These are phyloP conservation scores for Plasmodium coatneyi DNA, from an alignment of 169 alveolate species.

Conservation along the genomic window DNA sequence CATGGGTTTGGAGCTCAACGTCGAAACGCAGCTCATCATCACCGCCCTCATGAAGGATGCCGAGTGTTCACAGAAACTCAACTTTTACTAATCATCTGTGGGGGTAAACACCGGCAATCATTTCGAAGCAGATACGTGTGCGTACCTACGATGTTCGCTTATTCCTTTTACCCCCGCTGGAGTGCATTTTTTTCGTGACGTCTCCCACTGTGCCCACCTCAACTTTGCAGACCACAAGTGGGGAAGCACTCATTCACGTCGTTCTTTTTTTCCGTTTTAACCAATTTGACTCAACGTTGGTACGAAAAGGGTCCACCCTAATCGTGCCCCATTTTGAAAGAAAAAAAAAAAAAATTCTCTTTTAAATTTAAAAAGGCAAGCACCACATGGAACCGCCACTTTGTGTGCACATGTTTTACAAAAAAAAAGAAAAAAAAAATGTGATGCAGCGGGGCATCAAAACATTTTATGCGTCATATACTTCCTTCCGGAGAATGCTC, in stretches of 20 bases:
- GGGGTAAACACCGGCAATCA: background rate
- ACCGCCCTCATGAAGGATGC: conserved; percentile 73
- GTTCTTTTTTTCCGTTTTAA: background rate
- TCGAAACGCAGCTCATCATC: conserved; percentile 56
- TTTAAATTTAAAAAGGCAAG: background rate
- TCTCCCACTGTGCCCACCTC: background rate
- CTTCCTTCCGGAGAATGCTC: background rate
- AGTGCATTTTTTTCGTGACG: background rate
- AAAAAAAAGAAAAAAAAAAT: background rate
- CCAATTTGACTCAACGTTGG: background rate
- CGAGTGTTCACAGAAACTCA: conserved; percentile 48
- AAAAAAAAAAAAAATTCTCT: too few relatives aligned
- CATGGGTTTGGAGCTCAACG: conserved; percentile 68
- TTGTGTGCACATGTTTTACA: background rate
- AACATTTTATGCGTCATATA: background rate
- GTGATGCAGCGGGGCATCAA: background rate
- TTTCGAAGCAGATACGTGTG: background rate
- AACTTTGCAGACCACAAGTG: background rate
- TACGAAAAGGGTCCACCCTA: background rate
- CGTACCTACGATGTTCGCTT: background rate
- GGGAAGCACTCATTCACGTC: background rate
- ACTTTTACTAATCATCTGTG: conserved; percentile 9
- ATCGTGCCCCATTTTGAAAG: background rate
- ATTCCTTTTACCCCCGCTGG: background rate
- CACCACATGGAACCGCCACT: background rate